Evolutionary conservation across 306 rosid species (phyloP).

Genomic region (Sesbania bispinosa): DNA sequence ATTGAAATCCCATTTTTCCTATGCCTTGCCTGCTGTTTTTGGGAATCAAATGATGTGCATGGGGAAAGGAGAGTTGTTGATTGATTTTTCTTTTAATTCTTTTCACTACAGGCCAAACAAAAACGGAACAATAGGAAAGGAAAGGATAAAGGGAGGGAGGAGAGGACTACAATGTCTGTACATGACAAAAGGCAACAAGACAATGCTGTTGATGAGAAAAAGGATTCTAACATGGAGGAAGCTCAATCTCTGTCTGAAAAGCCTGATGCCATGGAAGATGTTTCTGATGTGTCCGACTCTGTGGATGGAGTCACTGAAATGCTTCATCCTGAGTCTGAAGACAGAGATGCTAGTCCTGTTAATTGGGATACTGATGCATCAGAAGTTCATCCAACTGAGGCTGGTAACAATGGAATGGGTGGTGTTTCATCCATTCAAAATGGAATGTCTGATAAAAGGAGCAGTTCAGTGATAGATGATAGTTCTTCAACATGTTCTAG

Average conservation of each 20-base stretch:
- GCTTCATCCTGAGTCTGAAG: conserved; percentile 83
- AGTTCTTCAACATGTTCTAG: conserved; percentile 98
- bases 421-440: conserved; percentile 58
- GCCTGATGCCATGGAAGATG: conserved; percentile 63
- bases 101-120: conserved; percentile 72
- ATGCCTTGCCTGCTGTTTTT: background rate
- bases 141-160: conserved; percentile 86
- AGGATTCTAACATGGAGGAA: conserved; percentile 55
- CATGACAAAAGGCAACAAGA: conserved; percentile 50
- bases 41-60: conserved; percentile 8
- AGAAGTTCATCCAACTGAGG: conserved; percentile 71
- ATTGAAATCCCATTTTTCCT: conserved; percentile 7
- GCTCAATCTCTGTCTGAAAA: conserved; percentile 52
- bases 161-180: conserved; percentile 39
- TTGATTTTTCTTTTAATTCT: conserved; percentile 19
- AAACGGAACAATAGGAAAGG: conserved; percentile 82
- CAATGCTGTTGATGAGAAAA: conserved; percentile 48
- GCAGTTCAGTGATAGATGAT: conserved; percentile 69
- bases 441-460: conserved; percentile 63
- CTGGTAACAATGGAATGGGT: conserved; percentile 55
- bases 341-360: conserved; percentile 77
- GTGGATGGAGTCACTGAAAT: conserved; percentile 65
- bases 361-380: conserved; percentile 98
- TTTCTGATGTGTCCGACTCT: conserved; percentile 84
- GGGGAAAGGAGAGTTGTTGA: background rate